These are phyloP conservation scores for Sporothrix phasma DNA, from an alignment of 2,329 filamentous ascomycete species.

Conservation along the genomic window DNA sequence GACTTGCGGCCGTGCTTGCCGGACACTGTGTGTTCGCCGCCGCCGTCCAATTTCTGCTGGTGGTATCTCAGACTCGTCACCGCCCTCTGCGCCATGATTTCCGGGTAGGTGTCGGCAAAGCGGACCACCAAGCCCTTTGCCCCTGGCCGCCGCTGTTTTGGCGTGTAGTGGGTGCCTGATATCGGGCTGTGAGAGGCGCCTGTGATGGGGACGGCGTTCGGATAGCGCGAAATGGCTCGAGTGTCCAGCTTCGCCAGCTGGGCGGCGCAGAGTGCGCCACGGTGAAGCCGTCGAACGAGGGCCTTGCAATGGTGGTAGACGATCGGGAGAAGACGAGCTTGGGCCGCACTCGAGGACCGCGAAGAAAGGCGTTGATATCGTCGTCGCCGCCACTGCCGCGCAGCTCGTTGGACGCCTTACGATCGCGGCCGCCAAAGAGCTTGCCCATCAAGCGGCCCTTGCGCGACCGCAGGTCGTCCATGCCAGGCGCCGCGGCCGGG, in stretches of 20 bases:
- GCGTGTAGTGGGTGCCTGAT: conserved; percentile 14
- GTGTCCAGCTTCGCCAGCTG: conserved; percentile 45
- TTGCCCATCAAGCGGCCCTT: conserved; percentile 53
- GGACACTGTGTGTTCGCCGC: conserved; percentile 32
- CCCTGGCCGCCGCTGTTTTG: conserved; percentile 1
- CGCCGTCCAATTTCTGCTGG: conserved; percentile 59
- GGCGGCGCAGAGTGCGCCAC: conserved; percentile 41
- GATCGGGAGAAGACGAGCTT: conserved; percentile 8
- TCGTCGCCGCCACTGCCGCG: conserved; percentile 24
- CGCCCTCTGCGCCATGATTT: conserved; percentile 87
- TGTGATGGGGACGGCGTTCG: conserved; percentile 40
- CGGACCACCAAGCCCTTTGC: conserved; percentile 63
- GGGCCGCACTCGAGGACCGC: conserved; percentile 29
- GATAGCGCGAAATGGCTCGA: conserved; percentile 44
- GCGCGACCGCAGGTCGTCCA: conserved; percentile 27
- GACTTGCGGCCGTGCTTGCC: conserved; percentile 18
- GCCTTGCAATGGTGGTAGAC: neutral
- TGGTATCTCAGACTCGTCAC: conserved; percentile 71
- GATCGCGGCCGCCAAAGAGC: conserved; percentile 40
- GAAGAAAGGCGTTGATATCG: conserved; percentile 49
- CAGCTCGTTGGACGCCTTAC: conserved; percentile 30
- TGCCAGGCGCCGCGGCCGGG: conserved; percentile 5
- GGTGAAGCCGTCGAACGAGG: conserved; percentile 46
- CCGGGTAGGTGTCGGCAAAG: conserved; percentile 63
- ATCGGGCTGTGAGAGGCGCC: conserved; percentile 35